These are phyloP conservation scores for Zoysia matrella DNA, from an alignment of 202 grass and related monocot genomes.

Conservation along the genomic window DNA sequence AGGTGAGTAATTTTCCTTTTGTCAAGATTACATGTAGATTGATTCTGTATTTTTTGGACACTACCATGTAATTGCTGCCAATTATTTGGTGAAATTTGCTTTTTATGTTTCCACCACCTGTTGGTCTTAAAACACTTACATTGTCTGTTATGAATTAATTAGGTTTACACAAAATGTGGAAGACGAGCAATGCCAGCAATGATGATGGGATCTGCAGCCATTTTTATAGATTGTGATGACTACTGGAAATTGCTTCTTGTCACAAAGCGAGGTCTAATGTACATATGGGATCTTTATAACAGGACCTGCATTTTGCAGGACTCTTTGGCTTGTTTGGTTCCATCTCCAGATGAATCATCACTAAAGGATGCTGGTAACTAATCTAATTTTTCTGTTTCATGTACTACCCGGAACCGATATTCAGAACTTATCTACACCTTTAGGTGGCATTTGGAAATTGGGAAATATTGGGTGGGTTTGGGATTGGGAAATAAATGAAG, in stretches of 20 bases:
- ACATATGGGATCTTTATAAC: conserved; percentile 78
- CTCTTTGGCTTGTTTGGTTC: conserved; percentile 76
- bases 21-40: conserved; percentile 7
- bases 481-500: no score
- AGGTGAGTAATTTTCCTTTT: conserved; percentile 53
- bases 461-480: no score
- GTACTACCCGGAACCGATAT: conserved; percentile 1
- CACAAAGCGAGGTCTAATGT: conserved; percentile 82
- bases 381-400: conserved; percentile 26
- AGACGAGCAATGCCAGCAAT: conserved; percentile 87
- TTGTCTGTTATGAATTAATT: conserved; percentile 48
- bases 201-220: conserved; percentile 88
- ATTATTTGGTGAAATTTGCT: conserved; percentile 10
- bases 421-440: neutral
- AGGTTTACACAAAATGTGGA: conserved; percentile 95
- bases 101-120: conserved; percentile 11
- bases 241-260: conserved; percentile 92
- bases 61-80: neutral
- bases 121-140: conserved; percentile 1
- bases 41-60: conserved; percentile 15
- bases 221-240: conserved; percentile 94
- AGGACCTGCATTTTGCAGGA: conserved; percentile 85
- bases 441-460: no score
- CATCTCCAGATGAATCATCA: conserved; percentile 53
- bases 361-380: conserved; percentile 80